Conservation (phyloP, 73 alveolate species). For the Tetrahymena malaccensis region DNA sequence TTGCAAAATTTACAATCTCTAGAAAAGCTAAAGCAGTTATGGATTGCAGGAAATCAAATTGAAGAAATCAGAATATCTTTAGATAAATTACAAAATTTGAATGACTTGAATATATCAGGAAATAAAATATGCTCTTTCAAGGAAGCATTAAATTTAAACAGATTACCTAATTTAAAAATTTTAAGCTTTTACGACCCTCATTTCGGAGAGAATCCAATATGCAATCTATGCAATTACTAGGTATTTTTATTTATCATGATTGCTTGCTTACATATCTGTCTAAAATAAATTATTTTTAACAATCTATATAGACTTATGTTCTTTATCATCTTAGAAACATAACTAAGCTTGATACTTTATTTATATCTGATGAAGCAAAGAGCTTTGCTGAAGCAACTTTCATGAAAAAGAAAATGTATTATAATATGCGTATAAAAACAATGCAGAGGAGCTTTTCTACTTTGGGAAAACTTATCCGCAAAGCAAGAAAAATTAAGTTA, state of each 20-base stretch:
- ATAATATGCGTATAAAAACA: slow-evolving; percentile 76
- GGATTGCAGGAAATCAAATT: slow-evolving; percentile 55
- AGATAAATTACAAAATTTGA: slow-evolving; percentile 41
- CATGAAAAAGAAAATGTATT: slow-evolving; percentile 75
- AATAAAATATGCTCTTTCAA: slow-evolving; percentile 59
- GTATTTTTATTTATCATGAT: neutral
- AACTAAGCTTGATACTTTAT: slow-evolving; percentile 45
- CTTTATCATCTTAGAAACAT: slow-evolving; percentile 51
- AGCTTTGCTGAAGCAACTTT: slow-evolving; percentile 76
- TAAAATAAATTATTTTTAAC: neutral
- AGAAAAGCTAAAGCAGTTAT: slow-evolving; percentile 32
- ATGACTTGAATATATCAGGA: slow-evolving; percentile 49
- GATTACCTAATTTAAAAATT: slow-evolving; percentile 48
- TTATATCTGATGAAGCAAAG: slow-evolving; percentile 62
- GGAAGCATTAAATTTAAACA: slow-evolving; percentile 54
- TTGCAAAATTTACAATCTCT: slow-evolving; percentile 19
- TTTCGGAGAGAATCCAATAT: slow-evolving; percentile 72
- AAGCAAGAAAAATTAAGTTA: slow-evolving; percentile 41
- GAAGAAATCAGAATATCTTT: slow-evolving; percentile 44
- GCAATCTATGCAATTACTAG: slow-evolving; percentile 68
- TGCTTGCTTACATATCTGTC: neutral
- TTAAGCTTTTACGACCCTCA: slow-evolving; percentile 68
- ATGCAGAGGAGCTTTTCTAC: slow-evolving; percentile 57
- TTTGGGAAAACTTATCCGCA: slow-evolving; percentile 38
- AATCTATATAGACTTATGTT: slow-evolving; percentile 43